Base-by-base conservation (phyloP, 345 rosid genomes). In the Pelargonium nanum region DNA sequence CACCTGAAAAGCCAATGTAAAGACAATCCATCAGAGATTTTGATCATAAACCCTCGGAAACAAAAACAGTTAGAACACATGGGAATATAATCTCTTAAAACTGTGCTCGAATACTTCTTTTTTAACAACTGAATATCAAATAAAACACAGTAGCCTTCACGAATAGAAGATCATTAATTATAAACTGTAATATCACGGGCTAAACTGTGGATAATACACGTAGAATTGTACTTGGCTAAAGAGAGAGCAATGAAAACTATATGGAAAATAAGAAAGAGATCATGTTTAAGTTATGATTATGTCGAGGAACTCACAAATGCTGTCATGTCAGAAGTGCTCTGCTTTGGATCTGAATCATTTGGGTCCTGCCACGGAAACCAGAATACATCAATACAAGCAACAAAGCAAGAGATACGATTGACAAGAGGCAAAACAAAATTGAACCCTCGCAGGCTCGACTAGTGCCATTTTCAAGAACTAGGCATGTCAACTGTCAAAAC, bases 331-430 rank as follows among this genome's bases (percentile, higher is more conserved):
- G 81, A 79, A 59, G 84, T 70, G 72, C 77, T 80, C 70, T 87
- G 89, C 78, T 91, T 85, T 5, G 82, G 86, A 57, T 84, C 94
- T 4, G 91, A 78, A 71, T 80, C 88, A 53, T 88, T 80, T 4
- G 90, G 91, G 32, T 88, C 95, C 98, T 88, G 75, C 68, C 26
- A 68, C 16, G 48, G 0, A 40, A 40, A 15, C 48, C 48, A 40
- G 16, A 12, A 40, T 12, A 3, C 48, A 40, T 40, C 13, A 40
- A 40, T 40, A 40, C 48, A 40, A 40, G 48, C 15, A 2, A 17
- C 48, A 40, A 40, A 40, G 48, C 16, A 40, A 40, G 48, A 40
- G 10, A 40, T 10, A 40, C 48, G 15, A 40, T 0, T 40, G 15
- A 40, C 48, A 40, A 10, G n/a, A n/a, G n/a, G n/a, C n/a, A n/a